phyloP scores from a whole-genome alignment of 176 grass and related monocot species.

The Chloris gayana region DNA sequence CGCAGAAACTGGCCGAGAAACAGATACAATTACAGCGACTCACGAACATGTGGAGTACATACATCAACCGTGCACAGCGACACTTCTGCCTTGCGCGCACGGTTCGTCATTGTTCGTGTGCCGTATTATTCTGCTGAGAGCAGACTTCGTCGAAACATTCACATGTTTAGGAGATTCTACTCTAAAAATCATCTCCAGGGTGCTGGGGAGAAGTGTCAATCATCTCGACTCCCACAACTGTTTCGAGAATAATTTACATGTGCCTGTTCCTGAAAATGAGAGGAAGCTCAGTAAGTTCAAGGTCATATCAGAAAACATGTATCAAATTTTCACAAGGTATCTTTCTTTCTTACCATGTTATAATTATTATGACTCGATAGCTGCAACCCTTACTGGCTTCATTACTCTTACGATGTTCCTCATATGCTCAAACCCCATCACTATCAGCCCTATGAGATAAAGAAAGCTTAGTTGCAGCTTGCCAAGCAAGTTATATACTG shows the following conservation, averaged over 20 bases:
- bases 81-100: conserved; percentile 36
- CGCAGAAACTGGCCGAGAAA: conserved; percentile 26
- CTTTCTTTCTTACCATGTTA: conserved; percentile 37
- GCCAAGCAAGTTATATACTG: conserved; percentile 73
- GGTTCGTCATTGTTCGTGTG: background rate
- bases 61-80: conserved; percentile 8
- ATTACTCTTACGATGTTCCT: conserved; percentile 68
- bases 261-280: conserved; percentile 37
- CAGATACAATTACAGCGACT: conserved; percentile 6
- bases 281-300: background rate
- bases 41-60: conserved; percentile 18
- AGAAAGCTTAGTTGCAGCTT: conserved; percentile 94
- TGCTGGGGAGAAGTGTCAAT: conserved; percentile 38
- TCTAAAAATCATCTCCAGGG: conserved; percentile 53
- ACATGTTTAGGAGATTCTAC: conserved; percentile 25
- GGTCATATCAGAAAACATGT: background rate
- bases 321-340: background rate
- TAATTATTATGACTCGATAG: conserved; percentile 48
- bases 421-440: conserved; percentile 83
- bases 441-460: conserved; percentile 81
- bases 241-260: conserved; percentile 3
- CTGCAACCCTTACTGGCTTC: conserved; percentile 80
- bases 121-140: conserved; percentile 17
- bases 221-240: conserved; percentile 32
- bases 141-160: conserved; percentile 3